Conservation (phyloP, 2,329 filamentous ascomycete species). For the Talaromyces sp. region DNA sequence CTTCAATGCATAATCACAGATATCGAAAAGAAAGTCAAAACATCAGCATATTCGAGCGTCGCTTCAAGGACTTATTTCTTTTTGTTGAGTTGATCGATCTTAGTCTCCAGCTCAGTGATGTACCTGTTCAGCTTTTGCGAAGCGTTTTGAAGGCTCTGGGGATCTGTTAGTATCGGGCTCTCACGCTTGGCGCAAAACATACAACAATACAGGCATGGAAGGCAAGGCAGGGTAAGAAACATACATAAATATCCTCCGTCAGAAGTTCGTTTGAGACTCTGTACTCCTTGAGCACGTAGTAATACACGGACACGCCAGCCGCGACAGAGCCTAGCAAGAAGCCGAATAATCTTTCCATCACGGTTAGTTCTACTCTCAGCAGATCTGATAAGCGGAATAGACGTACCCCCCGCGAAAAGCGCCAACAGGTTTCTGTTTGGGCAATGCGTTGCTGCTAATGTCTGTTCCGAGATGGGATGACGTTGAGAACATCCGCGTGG, state of each 20-base stretch:
- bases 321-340: slow-evolving; percentile 83
- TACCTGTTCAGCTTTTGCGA: slow-evolving; percentile 84
- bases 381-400: slow-evolving; percentile 15
- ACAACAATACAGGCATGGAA: background rate
- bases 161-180: background rate
- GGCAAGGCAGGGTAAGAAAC: slow-evolving; percentile 38
- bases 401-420: slow-evolving; percentile 71
- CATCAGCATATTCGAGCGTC: background rate
- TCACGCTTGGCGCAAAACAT: background rate
- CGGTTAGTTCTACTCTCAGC: slow-evolving; percentile 1
- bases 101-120: slow-evolving; percentile 76
- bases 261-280: slow-evolving; percentile 88
- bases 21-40: background rate
- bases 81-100: slow-evolving; percentile 65
- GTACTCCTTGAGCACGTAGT: slow-evolving; percentile 91
- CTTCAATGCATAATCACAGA: slow-evolving; percentile 8
- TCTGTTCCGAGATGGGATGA: slow-evolving; percentile 37
- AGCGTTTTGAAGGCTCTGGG: slow-evolving; percentile 79
- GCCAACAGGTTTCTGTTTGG: slow-evolving; percentile 64
- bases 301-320: slow-evolving; percentile 79
- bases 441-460: slow-evolving; percentile 36
- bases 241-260: slow-evolving; percentile 92
- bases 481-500: slow-evolving; percentile 31
- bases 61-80: slow-evolving; percentile 54
- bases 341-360: slow-evolving; percentile 69